Percentiles rank a stretch among this genome's conserved stretches.
phyloP scores from a whole-genome alignment of 306 rosid species.

The Ammopiptanthus mongolicus region DNA sequence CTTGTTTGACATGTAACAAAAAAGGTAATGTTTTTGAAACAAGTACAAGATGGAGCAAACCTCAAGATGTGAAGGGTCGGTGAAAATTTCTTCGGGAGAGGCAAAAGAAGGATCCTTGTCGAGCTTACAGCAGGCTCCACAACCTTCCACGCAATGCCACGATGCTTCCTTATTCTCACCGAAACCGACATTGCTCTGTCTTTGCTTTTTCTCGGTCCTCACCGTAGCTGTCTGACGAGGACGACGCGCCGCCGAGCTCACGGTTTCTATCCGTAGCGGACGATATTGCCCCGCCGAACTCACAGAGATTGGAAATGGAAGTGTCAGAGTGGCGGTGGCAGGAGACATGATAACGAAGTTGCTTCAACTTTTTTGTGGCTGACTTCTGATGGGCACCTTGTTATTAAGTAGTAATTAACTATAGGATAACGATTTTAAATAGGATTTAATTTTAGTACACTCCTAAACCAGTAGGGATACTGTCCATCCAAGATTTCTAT shows the following conservation, averaged over 20 bases:
- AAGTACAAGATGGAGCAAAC: conserved; percentile 22
- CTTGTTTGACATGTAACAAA: neutral
- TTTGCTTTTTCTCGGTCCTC: conserved; percentile 17
- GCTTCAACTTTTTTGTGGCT: neutral
- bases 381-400: neutral
- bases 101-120: conserved; percentile 70
- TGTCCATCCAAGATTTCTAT: too few relatives aligned
- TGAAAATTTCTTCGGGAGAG: conserved; percentile 75
- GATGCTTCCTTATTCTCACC: conserved; percentile 38
- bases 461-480: too few relatives aligned
- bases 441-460: too few relatives aligned
- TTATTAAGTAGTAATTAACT: too few relatives aligned
- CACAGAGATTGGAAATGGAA: neutral
- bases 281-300: conserved; percentile 31
- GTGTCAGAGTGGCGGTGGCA: conserved; percentile 1
- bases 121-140: conserved; percentile 93
- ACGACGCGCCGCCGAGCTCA: conserved; percentile 26
- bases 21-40: too few relatives aligned
- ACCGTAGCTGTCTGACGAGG: conserved; percentile 12
- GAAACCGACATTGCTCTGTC: conserved; percentile 33
- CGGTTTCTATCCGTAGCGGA: conserved; percentile 11
- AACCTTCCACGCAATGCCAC: conserved; percentile 82
- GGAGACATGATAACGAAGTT: conserved; percentile 9
- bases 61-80: conserved; percentile 53
- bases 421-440: too few relatives aligned